Percentiles rank a stretch among this genome's conserved stretches.
phyloP scores from a whole-genome alignment of 2,329 filamentous ascomycete species.

The Stagonosporopsis chrysanthemi region DNA sequence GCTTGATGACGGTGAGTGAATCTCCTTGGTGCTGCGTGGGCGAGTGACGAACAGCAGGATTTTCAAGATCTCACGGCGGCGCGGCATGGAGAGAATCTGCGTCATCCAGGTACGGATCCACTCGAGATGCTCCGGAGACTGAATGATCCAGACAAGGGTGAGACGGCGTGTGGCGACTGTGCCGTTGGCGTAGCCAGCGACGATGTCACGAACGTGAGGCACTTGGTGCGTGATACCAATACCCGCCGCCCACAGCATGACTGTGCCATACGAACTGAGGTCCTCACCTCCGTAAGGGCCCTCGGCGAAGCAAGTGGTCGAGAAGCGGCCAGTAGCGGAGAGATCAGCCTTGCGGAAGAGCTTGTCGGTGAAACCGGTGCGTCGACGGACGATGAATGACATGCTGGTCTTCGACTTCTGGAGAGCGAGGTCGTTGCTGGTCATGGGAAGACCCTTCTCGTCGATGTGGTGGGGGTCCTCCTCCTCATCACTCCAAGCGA shows the following conservation, averaged over 20 bases:
- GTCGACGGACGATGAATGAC: conserved; percentile 85
- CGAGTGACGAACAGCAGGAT: conserved; percentile 91
- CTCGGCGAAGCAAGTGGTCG: conserved; percentile 78
- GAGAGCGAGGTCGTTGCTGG: conserved; percentile 59
- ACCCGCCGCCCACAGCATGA: conserved; percentile 88
- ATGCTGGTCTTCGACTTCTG: conserved; percentile 64
- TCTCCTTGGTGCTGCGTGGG: conserved; percentile 82
- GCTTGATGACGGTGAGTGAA: conserved; percentile 76
- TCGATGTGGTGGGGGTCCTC: conserved; percentile 46
- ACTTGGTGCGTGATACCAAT: conserved; percentile 96
- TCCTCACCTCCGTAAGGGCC: conserved; percentile 86
- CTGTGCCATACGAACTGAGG: conserved; percentile 90
- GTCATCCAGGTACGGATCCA: conserved; percentile 96
- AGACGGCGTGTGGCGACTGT: conserved; percentile 82
- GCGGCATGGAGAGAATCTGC: conserved; percentile 79
- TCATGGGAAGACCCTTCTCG: conserved; percentile 58
- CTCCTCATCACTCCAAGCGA: conserved; percentile 77
- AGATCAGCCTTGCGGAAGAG: conserved; percentile 74
- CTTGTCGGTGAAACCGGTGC: conserved; percentile 85
- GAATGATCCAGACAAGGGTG: conserved; percentile 90
- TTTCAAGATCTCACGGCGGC: conserved; percentile 80
- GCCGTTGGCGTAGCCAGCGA: conserved; percentile 65
- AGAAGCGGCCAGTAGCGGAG: conserved; percentile 62
- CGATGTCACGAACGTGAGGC: conserved; percentile 78
- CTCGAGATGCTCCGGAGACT: conserved; percentile 85